These are phyloP conservation scores for Jimgerdemannia flammicorona DNA, from an alignment of 192 early-diverging fungal genomes.

Conservation along the genomic window DNA sequence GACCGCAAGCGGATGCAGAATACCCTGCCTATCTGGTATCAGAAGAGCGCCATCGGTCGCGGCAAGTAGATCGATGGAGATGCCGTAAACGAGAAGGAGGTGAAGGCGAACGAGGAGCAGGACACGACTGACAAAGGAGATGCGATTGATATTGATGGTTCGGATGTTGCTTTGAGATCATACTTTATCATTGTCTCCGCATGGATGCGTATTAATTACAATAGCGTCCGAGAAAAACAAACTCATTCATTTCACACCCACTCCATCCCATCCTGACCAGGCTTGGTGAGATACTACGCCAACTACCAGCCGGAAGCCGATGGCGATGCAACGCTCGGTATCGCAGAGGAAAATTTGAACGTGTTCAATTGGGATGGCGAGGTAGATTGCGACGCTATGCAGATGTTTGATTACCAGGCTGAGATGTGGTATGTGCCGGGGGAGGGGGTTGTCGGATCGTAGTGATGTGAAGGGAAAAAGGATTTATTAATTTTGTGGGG, in stretches of 20 bases:
- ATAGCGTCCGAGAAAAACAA: too few species aligned
- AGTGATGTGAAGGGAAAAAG: too few species aligned
- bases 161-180: too few species aligned
- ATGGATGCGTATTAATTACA: too few species aligned
- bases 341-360: not conserved
- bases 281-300: not conserved
- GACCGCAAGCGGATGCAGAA: constrained; percentile 70
- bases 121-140: constrained; percentile 33
- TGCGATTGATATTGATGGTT: constrained; percentile 29
- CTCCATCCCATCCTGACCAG: not conserved
- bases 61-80: constrained; percentile 33
- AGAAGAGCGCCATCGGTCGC: constrained; percentile 66
- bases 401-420: not conserved
- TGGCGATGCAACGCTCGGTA: not conserved
- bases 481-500: too few species aligned
- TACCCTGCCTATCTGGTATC: constrained; percentile 78
- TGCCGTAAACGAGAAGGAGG: constrained; percentile 21
- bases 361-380: not conserved
- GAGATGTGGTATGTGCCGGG: not conserved
- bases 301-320: not conserved
- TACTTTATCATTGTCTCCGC: not conserved
- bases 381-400: not conserved
- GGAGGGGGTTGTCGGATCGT: too few species aligned
- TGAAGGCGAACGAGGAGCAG: constrained; percentile 30
- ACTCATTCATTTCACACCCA: not conserved